Evolutionary conservation across 108 stramenopile genomes (phyloP), one percentile per base, ranked within the genome.

Genomic region (Nitzschia sp.): DNA sequence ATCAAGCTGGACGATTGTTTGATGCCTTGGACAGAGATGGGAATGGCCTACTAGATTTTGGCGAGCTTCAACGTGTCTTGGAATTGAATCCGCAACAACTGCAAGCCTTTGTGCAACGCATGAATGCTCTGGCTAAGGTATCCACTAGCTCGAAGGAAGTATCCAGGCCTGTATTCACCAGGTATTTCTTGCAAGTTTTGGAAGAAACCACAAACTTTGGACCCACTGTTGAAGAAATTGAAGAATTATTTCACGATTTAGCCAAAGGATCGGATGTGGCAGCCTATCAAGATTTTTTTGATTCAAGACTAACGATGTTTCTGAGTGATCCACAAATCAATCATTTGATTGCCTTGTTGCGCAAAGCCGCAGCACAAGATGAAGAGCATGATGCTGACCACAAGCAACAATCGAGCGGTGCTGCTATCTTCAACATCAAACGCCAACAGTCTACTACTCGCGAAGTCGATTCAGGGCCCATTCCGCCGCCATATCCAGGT

Each of bases 271-370:
- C 62, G 4, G 59, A 57, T 19, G 48, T 71, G 2, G 58, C 46
- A 1, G 42, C 55, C 35, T 13, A 65, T 1, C 33, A 45, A 28
- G 25, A 62, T 18, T 18, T 47, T 21, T 67, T 83, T 18, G 30
- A 26, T 24, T 80, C 83, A 3, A 32, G 54, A 13, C 33, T 84
- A 36, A 58, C 70, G 5, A 34, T 66, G 15, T 80, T 80, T 46
- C 66, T 84, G 19, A 73, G 53, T 32, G 83, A 84, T 38, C 42
- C 23, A 2, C 76, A 84, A 70, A 80, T 84, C 26, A 59, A 60
- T 28, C 27, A 64, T 24, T 26, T 80, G 42, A 71, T 75, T 26
- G 54, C 49, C 21, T 4, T 60, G 27, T 19, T 51, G 11, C 49
- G 49, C 11, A 51, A 51, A 19, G 38, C 38, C 9, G 38, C 13